Evolutionary conservation across 2,329 filamentous ascomycete species (phyloP).

Genomic region (Sordariomycetes sp.): DNA sequence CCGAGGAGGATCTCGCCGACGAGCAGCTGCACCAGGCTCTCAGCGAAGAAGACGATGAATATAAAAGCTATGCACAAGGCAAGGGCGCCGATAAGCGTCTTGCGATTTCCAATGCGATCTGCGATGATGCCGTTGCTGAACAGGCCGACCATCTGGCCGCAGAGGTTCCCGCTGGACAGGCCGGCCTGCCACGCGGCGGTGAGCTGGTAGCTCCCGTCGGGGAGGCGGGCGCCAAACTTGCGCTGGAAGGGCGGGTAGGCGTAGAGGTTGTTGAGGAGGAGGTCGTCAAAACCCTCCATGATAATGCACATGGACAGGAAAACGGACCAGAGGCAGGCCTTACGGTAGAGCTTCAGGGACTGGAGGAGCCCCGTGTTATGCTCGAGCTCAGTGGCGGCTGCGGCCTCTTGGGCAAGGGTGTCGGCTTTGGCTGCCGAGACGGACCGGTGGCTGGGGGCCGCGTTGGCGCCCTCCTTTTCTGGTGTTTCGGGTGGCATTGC

Average conservation of each 20-base stretch:
- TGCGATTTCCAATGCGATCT: conserved; percentile 56
- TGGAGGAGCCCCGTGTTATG: conserved; percentile 63
- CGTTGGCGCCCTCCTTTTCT: too few species aligned
- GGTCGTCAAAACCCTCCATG: conserved; percentile 23
- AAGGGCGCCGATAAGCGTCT: conserved; percentile 43
- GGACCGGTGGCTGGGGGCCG: too few species aligned
- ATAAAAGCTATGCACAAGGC: conserved; percentile 21
- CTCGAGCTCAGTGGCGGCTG: conserved; percentile 47
- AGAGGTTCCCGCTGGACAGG: conserved; percentile 46
- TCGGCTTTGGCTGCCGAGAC: not conserved
- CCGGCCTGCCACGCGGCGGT: conserved; percentile 53
- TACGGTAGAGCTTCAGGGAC: conserved; percentile 74
- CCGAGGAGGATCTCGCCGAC: conserved; percentile 22
- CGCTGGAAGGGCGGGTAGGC: conserved; percentile 10
- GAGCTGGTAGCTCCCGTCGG: conserved; percentile 38
- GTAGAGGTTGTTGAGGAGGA: not conserved
- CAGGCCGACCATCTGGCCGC: conserved; percentile 56
- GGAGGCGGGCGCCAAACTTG: conserved; percentile 9
- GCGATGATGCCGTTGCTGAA: conserved; percentile 55
- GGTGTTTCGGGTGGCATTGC: too few species aligned
- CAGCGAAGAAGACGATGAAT: conserved; percentile 24
- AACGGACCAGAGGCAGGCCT: conserved; percentile 74
- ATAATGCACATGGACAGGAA: conserved; percentile 83
- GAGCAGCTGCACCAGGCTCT: conserved; percentile 17
- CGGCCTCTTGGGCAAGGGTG: conserved; percentile 22